Evolutionary conservation across 2,329 filamentous ascomycete genomes (phyloP).

Genomic region (Venturia nashicola): DNA sequence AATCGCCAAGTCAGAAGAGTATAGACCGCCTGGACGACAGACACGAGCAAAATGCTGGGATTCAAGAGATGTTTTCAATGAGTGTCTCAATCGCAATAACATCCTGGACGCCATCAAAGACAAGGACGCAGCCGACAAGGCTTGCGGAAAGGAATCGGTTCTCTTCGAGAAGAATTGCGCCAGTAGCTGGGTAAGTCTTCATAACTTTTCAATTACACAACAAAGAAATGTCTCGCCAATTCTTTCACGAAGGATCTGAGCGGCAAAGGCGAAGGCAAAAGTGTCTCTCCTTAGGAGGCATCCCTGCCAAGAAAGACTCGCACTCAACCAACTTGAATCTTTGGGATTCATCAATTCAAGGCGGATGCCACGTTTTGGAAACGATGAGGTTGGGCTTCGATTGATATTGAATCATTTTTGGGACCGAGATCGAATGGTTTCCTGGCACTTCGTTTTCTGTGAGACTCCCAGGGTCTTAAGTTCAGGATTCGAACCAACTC

Average conservation of each 20-base stretch:
- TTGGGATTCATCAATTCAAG: neutral
- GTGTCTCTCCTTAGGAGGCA: neutral
- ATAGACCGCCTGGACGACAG: constrained; percentile 70
- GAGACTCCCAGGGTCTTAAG: neutral
- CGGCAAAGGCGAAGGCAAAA: neutral
- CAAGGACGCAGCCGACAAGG: constrained; percentile 36
- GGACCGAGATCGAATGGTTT: no score
- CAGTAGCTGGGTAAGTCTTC: constrained; percentile 65
- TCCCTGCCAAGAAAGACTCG: neutral
- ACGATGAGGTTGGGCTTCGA: neutral
- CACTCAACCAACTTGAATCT: neutral
- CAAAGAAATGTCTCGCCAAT: neutral
- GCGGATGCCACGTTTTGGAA: neutral
- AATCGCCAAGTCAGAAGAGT: constrained; percentile 40
- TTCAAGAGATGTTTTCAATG: constrained; percentile 76
- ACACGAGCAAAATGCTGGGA: constrained; percentile 83
- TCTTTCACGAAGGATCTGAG: no score
- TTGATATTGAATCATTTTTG: neutral
- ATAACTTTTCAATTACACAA: neutral
- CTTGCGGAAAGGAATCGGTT: constrained; percentile 46
- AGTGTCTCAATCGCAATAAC: constrained; percentile 68
- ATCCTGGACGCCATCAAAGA: constrained; percentile 63
- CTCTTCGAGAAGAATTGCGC: constrained; percentile 80
- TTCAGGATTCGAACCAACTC: no score
- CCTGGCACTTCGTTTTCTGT: neutral